Conservation (phyloP, 2,329 filamentous ascomycete species). For the Xylariaceae sp. region DNA sequence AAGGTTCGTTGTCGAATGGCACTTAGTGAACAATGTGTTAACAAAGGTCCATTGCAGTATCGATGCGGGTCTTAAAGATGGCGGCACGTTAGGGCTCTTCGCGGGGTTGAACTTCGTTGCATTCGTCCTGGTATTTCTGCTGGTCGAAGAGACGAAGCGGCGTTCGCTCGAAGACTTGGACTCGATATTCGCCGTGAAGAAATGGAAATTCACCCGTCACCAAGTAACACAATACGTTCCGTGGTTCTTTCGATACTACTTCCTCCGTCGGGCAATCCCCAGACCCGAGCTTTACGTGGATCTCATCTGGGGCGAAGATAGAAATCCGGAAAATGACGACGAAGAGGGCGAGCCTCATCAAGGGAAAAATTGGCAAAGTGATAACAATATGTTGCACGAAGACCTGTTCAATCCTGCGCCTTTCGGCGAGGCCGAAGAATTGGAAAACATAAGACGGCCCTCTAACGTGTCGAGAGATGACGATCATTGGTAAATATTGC, state of each 20-base stretch:
- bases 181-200: slow-evolving; percentile 38
- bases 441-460: neutral
- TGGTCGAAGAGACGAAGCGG: slow-evolving; percentile 43
- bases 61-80: slow-evolving; percentile 25
- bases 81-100: slow-evolving; percentile 44
- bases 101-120: slow-evolving; percentile 46
- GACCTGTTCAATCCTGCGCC: neutral
- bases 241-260: slow-evolving; percentile 32
- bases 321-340: neutral
- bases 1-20: slow-evolving; percentile 19
- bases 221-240: slow-evolving; percentile 36
- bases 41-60: slow-evolving; percentile 23
- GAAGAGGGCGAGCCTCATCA: neutral
- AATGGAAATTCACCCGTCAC: slow-evolving; percentile 38
- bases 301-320: slow-evolving; percentile 28
- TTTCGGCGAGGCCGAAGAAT: neutral
- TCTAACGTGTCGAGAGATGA: neutral
- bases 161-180: slow-evolving; percentile 41
- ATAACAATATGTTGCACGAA: too few relatives aligned
- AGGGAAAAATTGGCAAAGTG: neutral
- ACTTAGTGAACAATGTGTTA: slow-evolving; percentile 4
- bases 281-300: slow-evolving; percentile 36
- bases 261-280: slow-evolving; percentile 17
- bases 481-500: slow-evolving; percentile 3
- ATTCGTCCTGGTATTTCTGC: slow-evolving; percentile 43